phyloP scores from a whole-genome alignment of 208 protist genomes.

The Trypanosoma boissoni region DNA sequence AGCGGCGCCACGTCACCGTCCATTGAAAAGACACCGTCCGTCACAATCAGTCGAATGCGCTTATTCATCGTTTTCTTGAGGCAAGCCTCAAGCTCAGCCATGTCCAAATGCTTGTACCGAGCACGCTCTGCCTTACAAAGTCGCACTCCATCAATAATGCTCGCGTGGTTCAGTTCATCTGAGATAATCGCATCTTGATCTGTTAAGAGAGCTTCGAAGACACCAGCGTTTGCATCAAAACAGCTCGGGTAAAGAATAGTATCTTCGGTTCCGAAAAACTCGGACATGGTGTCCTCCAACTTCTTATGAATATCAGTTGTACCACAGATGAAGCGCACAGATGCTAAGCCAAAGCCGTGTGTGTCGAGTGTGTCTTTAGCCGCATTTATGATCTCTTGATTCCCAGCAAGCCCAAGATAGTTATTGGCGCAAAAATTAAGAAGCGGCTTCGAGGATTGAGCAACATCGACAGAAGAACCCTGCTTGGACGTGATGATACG shows the following conservation, averaged over 20 bases:
- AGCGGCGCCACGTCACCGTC: constrained; percentile 86
- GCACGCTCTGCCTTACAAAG: constrained; percentile 67
- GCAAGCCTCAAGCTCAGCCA: constrained; percentile 68
- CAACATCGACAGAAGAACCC: constrained; percentile 43
- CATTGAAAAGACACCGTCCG: constrained; percentile 87
- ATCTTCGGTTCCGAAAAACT: constrained; percentile 74
- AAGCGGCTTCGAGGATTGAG: constrained; percentile 22
- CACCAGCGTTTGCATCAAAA: constrained; percentile 89
- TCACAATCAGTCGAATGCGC: constrained; percentile 75
- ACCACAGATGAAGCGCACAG: constrained; percentile 90
- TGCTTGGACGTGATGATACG: constrained; percentile 74
- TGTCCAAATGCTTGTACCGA: constrained; percentile 71
- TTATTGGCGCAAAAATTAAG: constrained; percentile 93
- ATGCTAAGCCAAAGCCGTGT: constrained; percentile 72
- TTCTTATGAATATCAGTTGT: constrained; percentile 87
- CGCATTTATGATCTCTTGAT: constrained; percentile 59
- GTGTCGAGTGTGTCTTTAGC: constrained; percentile 67
- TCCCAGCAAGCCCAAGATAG: constrained; percentile 77
- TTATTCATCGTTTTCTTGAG: constrained; percentile 49
- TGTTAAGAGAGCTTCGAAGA: constrained; percentile 82
- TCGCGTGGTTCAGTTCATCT: constrained; percentile 86
- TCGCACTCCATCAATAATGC: constrained; percentile 90
- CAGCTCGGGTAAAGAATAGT: constrained; percentile 89
- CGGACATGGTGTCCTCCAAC: constrained; percentile 60
- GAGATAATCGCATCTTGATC: constrained; percentile 71